Percentiles rank a stretch among this genome's conserved stretches.
These are phyloP conservation scores for Tuber umbilicatum DNA, from an alignment of 495 filamentous ascomycete genomes.

Conservation along the genomic window DNA sequence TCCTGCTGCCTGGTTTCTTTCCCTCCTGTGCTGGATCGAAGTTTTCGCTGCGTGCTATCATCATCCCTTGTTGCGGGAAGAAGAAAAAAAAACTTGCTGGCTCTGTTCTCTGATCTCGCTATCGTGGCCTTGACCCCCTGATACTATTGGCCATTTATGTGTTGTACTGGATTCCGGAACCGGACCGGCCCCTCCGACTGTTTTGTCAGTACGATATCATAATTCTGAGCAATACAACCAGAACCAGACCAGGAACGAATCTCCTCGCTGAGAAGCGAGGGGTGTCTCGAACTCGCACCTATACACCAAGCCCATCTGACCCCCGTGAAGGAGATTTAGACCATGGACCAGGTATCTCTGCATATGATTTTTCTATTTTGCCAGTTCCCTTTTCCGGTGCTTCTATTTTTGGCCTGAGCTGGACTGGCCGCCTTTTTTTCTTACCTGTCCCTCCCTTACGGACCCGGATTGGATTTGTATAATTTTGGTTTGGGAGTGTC, in stretches of 20 bases:
- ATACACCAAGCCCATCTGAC: neutral
- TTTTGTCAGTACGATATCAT: neutral
- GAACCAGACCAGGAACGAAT: neutral
- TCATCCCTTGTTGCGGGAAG: neutral
- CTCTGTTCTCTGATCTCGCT: neutral
- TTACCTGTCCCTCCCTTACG: neutral
- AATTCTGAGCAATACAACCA: no score
- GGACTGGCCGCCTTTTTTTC: neutral
- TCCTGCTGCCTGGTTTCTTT: neutral
- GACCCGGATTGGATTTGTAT: neutral
- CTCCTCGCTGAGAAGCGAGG: neutral
- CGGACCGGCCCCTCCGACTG: neutral
- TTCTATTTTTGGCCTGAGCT: neutral
- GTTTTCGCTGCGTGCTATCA: neutral
- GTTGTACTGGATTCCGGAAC: neutral
- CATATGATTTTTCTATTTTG: neutral
- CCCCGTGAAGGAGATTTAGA: neutral
- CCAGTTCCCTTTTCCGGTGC: neutral
- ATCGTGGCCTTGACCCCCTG: neutral
- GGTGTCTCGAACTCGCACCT: no score
- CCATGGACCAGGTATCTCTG: neutral
- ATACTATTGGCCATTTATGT: neutral
- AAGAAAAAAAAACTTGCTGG: neutral
- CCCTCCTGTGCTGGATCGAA: neutral
- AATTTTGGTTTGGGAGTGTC: constrained; percentile 1